Percentiles rank a stretch among this genome's conserved stretches.
phyloP scores from a whole-genome alignment of 495 filamentous ascomycete species.

The Podospora appendiculata region DNA sequence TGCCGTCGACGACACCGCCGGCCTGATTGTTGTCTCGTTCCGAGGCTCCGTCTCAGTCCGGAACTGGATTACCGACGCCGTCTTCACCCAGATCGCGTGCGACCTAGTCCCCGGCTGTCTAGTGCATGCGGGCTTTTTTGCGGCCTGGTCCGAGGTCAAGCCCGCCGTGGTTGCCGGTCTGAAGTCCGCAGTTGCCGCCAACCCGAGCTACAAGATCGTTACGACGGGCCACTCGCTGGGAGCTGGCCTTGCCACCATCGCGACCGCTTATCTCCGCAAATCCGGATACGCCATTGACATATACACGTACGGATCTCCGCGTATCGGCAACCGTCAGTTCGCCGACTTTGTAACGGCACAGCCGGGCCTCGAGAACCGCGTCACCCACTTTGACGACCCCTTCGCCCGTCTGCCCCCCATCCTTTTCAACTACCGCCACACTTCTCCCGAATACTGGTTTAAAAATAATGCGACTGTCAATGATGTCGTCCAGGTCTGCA shows the following conservation, averaged over 20 bases:
- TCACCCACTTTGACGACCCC: conserved; percentile 61
- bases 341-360: conserved; percentile 47
- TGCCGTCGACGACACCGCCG: conserved; percentile 54
- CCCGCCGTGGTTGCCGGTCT: conserved; percentile 14
- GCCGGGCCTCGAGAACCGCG: conserved; percentile 46
- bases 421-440: conserved; percentile 49
- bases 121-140: conserved; percentile 33
- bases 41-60: conserved; percentile 54
- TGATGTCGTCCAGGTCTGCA: conserved; percentile 26
- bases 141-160: conserved; percentile 26
- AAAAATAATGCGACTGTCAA: conserved; percentile 13
- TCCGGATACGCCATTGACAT: conserved; percentile 31
- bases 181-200: conserved; percentile 13
- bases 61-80: conserved; percentile 59
- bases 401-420: conserved; percentile 57
- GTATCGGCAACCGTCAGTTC: conserved; percentile 52
- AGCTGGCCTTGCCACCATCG: conserved; percentile 55
- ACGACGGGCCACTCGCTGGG: conserved; percentile 65
- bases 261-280: conserved; percentile 49
- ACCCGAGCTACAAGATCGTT: conserved; percentile 47
- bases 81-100: conserved; percentile 25
- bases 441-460: conserved; percentile 61
- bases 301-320: conserved; percentile 62
- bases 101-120: conserved; percentile 23
- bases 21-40: conserved; percentile 60